A percentile compares a stretch with the other conserved stretches of the same genome.
Evolutionary conservation across 2,329 filamentous ascomycete species (phyloP).

Genomic region (Aspergillus transmontanensis): DNA sequence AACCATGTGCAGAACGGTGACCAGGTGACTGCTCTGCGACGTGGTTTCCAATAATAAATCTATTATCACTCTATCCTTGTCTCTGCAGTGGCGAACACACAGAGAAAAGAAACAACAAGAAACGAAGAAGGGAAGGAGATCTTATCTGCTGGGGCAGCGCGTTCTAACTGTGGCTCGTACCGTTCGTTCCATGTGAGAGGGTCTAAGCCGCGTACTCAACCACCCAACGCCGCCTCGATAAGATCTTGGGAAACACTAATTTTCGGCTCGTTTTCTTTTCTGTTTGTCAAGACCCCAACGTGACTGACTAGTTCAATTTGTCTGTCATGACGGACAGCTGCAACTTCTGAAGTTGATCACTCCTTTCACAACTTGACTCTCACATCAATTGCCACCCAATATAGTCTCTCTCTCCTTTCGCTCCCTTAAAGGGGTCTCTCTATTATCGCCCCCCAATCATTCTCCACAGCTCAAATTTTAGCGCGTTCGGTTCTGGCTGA

Average conservation of each 20-base stretch:
- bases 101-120: background rate
- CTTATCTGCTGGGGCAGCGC: background rate
- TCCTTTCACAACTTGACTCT: background rate
- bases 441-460: constrained; percentile 7
- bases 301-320: background rate
- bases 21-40: background rate
- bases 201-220: constrained; percentile 6
- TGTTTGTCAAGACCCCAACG: background rate
- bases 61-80: background rate
- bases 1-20: background rate
- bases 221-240: constrained; percentile 4
- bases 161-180: background rate
- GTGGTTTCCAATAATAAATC: constrained; percentile 4
- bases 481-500: constrained; percentile 18
- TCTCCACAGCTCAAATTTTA: constrained; percentile 21
- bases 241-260: background rate
- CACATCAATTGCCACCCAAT: background rate
- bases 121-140: background rate
- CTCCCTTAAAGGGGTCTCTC: background rate
- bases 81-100: background rate
- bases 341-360: constrained; percentile 1
- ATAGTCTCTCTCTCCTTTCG: background rate
- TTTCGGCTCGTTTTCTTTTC: background rate
- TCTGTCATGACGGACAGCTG: background rate
- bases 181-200: constrained; percentile 4